Evolutionary conservation across 2,329 filamentous ascomycete species (phyloP).

Genomic region (Ceratocystis albifundus): DNA sequence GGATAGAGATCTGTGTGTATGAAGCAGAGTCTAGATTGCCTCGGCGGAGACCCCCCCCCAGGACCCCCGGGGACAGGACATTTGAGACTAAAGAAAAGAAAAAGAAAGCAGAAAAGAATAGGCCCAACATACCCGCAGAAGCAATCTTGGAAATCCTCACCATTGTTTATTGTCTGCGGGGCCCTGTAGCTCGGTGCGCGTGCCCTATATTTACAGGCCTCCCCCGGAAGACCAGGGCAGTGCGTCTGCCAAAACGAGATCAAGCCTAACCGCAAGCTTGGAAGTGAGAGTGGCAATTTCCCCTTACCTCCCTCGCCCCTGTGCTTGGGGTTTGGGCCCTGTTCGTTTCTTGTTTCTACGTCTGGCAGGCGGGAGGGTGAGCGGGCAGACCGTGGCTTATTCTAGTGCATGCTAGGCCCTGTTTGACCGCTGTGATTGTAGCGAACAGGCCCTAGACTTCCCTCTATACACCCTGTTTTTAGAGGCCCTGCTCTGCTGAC

Average conservation of each 20-base stretch:
- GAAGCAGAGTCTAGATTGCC: no score
- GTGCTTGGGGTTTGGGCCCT: no score
- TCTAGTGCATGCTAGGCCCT: background rate
- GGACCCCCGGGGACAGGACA: no score
- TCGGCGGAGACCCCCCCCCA: no score
- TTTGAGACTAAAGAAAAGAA: background rate
- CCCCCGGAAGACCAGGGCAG: background rate
- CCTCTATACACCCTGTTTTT: background rate
- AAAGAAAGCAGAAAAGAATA: no score
- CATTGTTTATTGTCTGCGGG: background rate
- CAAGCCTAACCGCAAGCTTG: background rate
- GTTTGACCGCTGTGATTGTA: background rate
- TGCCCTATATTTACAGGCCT: background rate
- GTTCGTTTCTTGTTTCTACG: no score
- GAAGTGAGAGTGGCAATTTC: background rate
- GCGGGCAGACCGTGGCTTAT: background rate
- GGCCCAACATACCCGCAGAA: background rate
- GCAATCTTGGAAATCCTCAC: background rate
- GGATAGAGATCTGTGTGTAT: no score
- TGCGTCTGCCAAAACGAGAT: background rate
- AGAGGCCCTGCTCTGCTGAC: background rate
- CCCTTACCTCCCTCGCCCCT: no score
- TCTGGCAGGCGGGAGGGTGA: background rate
- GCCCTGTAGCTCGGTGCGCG: background rate
- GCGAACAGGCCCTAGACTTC: background rate